Evolutionary conservation across 2,329 filamentous ascomycete genomes (phyloP).

Genomic region (Dactylellina cionopaga): DNA sequence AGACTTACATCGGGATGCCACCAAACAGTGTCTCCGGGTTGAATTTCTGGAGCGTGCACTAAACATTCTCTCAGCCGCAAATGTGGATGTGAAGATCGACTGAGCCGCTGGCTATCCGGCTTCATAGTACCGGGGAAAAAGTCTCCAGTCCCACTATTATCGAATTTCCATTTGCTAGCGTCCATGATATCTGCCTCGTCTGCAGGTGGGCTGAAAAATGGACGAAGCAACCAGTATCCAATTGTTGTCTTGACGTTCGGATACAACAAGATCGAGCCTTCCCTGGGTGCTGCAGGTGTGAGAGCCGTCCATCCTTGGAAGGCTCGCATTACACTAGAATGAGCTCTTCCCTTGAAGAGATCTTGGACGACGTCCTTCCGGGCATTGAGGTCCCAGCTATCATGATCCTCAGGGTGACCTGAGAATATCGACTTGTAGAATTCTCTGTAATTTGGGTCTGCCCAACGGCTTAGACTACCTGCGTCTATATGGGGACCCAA

Average conservation of each 20-base stretch:
- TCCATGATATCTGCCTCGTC: slow-evolving; percentile 42
- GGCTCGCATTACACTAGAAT: slow-evolving; percentile 61
- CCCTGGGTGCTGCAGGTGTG: slow-evolving; percentile 58
- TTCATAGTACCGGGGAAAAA: slow-evolving; percentile 62
- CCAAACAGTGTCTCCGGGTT: slow-evolving; percentile 62
- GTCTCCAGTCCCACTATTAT: slow-evolving; percentile 30
- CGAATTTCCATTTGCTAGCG: slow-evolving; percentile 41
- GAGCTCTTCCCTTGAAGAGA: slow-evolving; percentile 60
- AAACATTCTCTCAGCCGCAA: slow-evolving; percentile 60
- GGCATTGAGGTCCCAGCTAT: slow-evolving; percentile 60
- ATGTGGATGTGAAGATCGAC: slow-evolving; percentile 61
- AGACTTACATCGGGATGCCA: slow-evolving; percentile 61
- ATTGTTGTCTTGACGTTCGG: slow-evolving; percentile 60
- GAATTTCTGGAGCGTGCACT: slow-evolving; percentile 60
- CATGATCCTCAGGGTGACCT: slow-evolving; percentile 60
- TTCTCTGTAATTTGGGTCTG: slow-evolving; percentile 60
- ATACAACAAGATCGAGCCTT: slow-evolving; percentile 62
- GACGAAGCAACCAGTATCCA: slow-evolving; percentile 62
- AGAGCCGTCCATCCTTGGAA: slow-evolving; percentile 64
- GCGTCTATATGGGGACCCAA: slow-evolving; percentile 64
- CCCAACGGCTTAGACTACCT: slow-evolving; percentile 63
- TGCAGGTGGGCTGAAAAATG: slow-evolving; percentile 61
- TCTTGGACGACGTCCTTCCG: slow-evolving; percentile 60
- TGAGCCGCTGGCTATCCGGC: slow-evolving; percentile 59
- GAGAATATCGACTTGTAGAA: slow-evolving; percentile 61